These are phyloP conservation scores for Blastobotrys illinoisensis DNA, from an alignment of 1,139 yeast species.

Conservation along the genomic window DNA sequence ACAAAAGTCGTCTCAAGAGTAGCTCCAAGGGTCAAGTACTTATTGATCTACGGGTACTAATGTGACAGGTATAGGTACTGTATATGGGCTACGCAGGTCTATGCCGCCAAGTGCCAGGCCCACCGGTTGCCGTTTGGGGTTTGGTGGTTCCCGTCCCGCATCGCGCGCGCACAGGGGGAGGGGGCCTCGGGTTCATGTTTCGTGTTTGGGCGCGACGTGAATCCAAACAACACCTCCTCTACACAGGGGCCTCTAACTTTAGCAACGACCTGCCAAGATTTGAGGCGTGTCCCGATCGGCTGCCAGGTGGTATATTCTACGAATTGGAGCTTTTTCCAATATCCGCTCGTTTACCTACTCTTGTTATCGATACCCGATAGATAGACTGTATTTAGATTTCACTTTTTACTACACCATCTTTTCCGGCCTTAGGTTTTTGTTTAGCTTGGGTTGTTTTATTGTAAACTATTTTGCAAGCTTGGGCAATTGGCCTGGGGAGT, in stretches of 20 bases:
- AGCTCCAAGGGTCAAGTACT: neutral
- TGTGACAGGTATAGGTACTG: neutral
- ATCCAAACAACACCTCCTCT: neutral
- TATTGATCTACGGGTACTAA: neutral
- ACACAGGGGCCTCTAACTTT: constrained; percentile 52
- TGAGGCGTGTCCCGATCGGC: neutral
- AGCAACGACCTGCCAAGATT: neutral
- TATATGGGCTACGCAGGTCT: neutral
- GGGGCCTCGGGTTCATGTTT: neutral
- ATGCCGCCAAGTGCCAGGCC: neutral
- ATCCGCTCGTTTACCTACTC: neutral
- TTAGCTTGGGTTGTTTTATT: neutral
- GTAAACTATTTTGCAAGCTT: neutral
- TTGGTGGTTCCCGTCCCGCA: neutral
- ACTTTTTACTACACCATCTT: neutral
- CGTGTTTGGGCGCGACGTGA: constrained; percentile 1
- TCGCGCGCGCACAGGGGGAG: neutral
- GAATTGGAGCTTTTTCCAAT: neutral
- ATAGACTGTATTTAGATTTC: neutral
- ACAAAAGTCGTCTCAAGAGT: neutral
- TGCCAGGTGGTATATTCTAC: neutral
- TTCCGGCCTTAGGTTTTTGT: neutral
- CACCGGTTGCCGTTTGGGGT: neutral
- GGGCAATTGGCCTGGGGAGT: neutral
- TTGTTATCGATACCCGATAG: neutral